Evolutionary conservation across 2,329 filamentous ascomycete genomes (phyloP).

Genomic region (Colletotrichum brevisporum): DNA sequence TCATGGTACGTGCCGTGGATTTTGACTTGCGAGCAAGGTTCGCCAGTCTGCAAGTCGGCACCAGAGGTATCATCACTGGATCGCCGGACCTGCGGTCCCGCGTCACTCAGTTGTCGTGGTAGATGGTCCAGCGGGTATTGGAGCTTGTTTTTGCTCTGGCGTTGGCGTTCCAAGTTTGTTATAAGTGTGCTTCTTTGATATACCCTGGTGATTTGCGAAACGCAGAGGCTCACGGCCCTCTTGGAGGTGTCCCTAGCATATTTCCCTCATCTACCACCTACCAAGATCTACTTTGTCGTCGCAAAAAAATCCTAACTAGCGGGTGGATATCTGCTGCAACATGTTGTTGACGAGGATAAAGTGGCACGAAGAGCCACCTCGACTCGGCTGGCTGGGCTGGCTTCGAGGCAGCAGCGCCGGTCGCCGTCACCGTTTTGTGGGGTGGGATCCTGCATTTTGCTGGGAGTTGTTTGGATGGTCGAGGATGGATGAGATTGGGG

Average conservation of each 20-base stretch:
- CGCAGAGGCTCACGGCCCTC: neutral
- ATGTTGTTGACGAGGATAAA: no score
- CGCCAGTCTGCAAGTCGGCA: slow-evolving; percentile 68
- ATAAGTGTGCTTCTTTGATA: slow-evolving; percentile 26
- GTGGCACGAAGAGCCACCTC: no score
- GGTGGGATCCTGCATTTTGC: slow-evolving; percentile 3
- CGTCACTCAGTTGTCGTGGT: slow-evolving; percentile 65
- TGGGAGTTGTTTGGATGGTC: slow-evolving; percentile 4
- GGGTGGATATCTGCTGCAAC: no score
- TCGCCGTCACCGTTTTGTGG: neutral
- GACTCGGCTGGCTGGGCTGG: no score
- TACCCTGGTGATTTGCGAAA: slow-evolving; percentile 36
- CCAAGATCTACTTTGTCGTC: neutral
- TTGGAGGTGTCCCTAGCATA: neutral
- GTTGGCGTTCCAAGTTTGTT: slow-evolving; percentile 5
- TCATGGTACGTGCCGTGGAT: slow-evolving; percentile 70
- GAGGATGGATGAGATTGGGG: neutral
- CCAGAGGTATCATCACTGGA: slow-evolving; percentile 63
- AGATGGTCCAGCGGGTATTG: neutral
- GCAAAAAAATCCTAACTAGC: no score
- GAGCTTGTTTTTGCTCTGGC: neutral
- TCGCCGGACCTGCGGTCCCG: slow-evolving; percentile 62
- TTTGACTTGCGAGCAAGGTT: slow-evolving; percentile 68
- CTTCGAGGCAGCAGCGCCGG: neutral
- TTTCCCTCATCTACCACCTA: neutral